These are phyloP conservation scores for Lyophyllum semitale DNA, from an alignment of 768 basidiomycete species.

Conservation along the genomic window DNA sequence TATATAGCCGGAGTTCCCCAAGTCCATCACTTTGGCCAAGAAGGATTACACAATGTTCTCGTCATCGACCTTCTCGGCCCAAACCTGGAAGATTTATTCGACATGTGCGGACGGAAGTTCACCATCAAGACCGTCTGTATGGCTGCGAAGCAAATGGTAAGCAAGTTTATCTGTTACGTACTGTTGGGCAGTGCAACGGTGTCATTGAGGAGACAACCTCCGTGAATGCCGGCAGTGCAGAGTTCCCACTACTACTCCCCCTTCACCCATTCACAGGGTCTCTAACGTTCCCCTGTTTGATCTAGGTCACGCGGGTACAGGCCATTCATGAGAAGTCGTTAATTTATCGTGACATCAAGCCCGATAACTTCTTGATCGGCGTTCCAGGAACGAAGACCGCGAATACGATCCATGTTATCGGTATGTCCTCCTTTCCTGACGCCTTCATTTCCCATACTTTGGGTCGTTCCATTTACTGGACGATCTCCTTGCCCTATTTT, in stretches of 20 bases:
- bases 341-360: constrained; percentile 99
- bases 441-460: constrained; percentile 4
- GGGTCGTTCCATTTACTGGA: background rate
- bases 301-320: constrained; percentile 92
- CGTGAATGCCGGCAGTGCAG: constrained; percentile 15
- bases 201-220: background rate
- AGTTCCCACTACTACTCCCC: background rate
- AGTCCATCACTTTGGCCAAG: constrained; percentile 98
- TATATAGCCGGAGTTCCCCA: constrained; percentile 89
- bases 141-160: constrained; percentile 98
- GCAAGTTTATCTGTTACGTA: constrained; percentile 23
- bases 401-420: constrained; percentile 85
- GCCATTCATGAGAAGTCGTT: constrained; percentile 98
- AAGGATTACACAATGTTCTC: constrained; percentile 95
- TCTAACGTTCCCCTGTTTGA: constrained; percentile 11
- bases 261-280: constrained; percentile 1
- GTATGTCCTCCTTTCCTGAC: constrained; percentile 43
- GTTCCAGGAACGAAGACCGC: constrained; percentile 90
- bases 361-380: constrained; percentile 98
- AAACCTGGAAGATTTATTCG: constrained; percentile 95
- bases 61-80: constrained; percentile 97
- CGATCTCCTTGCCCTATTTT: background rate
- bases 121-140: constrained; percentile 97
- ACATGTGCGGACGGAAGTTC: constrained; percentile 99
- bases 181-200: constrained; percentile 1